Evolutionary conservation across 2,329 filamentous ascomycete species (phyloP), one percentile per base, ranked within the genome.

Genomic region (Botrytis pseudocinerea): DNA sequence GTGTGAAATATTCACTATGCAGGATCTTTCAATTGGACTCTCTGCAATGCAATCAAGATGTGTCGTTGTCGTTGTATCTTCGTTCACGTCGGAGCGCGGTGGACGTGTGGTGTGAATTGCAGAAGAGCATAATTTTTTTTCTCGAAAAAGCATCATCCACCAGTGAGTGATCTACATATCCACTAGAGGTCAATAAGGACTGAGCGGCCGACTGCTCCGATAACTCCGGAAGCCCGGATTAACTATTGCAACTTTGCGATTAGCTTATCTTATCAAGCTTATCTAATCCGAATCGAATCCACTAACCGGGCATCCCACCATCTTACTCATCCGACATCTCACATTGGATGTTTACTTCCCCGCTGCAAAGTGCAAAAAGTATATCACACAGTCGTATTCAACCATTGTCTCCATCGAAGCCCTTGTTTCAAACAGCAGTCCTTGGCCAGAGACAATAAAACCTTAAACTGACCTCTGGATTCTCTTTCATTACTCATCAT

Each of bases 381-480:
- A 65, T 62, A 63, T 63, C 61, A 44, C n/a, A 63, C 61, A 32
- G 38, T 63, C 40, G n/a, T 40, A 63, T 44, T 63, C 60, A 44
- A 28, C 51, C 14, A 28, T 57, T 57, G 8, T 28, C 42, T 57
- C 16, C 60, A 28, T 63, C 22, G 9, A 44, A 63, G 60, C 38
- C 61, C 61, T 66, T 66, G 63, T 66, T 8, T 66, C 20, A n/a
- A 16, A 66, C 2, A 54, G 46, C 64, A 66, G 32, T 32, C 46
- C 64, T 66, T 66, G 64, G 40, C 16, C 14, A 54, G 46, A 66
- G 25, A n/a, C 64, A 54, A 28, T 4, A 40, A 66, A 66, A 66
- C 64, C 64, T 68, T 68, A 68, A 68, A 54, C 12, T 57, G 51
- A 57, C 46, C 46, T 68, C 64, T 25, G n/a, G 40, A 18, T 40